A percentile compares a stretch with the other conserved stretches of the same genome.
Conservation (phyloP, 2,329 filamentous ascomycete genomes). For the Calonectria pseudoturangicola region DNA sequence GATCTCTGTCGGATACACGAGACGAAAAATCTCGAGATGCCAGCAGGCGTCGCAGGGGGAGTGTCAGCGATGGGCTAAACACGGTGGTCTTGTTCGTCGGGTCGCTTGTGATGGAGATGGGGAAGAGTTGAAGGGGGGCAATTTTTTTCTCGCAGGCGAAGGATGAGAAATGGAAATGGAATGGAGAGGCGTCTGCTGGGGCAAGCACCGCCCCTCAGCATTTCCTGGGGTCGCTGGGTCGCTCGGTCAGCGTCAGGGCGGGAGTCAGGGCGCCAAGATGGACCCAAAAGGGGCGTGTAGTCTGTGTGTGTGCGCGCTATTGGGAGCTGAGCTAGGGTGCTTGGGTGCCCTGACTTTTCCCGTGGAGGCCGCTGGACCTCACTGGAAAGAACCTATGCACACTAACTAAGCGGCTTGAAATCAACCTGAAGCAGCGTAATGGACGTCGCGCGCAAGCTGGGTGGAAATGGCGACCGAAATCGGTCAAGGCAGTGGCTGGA, state of each 20-base stretch:
- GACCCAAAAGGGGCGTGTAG: slow-evolving; percentile 16
- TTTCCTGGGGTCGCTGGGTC: slow-evolving; percentile 32
- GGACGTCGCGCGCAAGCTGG: slow-evolving; percentile 6
- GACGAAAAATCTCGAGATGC: slow-evolving; percentile 44
- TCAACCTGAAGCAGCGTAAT: slow-evolving; percentile 4
- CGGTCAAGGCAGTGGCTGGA: background rate
- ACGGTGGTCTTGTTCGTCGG: slow-evolving; percentile 53
- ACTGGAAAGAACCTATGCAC: slow-evolving; percentile 24
- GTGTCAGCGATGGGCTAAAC: slow-evolving; percentile 53
- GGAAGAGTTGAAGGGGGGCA: slow-evolving; percentile 54
- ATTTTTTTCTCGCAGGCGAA: slow-evolving; percentile 46
- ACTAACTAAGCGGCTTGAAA: slow-evolving; percentile 16
- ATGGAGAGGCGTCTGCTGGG: slow-evolving; percentile 37
- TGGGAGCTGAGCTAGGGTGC: slow-evolving; percentile 27
- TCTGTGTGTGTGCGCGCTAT: slow-evolving; percentile 27
- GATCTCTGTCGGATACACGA: slow-evolving; percentile 13
- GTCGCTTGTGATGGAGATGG: slow-evolving; percentile 51
- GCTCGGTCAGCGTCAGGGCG: slow-evolving; percentile 28
- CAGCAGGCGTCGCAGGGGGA: slow-evolving; percentile 44
- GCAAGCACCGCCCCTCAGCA: slow-evolving; percentile 32
- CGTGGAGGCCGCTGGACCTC: slow-evolving; percentile 24
- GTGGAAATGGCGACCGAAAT: slow-evolving; percentile 16
- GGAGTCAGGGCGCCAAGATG: slow-evolving; percentile 21
- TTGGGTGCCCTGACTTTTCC: slow-evolving; percentile 7
- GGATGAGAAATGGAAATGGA: slow-evolving; percentile 39